A percentile compares a stretch with the other conserved stretches of the same genome.
Evolutionary conservation across 305 asterid species (phyloP).

Genomic region (Fraxinus paxiana): DNA sequence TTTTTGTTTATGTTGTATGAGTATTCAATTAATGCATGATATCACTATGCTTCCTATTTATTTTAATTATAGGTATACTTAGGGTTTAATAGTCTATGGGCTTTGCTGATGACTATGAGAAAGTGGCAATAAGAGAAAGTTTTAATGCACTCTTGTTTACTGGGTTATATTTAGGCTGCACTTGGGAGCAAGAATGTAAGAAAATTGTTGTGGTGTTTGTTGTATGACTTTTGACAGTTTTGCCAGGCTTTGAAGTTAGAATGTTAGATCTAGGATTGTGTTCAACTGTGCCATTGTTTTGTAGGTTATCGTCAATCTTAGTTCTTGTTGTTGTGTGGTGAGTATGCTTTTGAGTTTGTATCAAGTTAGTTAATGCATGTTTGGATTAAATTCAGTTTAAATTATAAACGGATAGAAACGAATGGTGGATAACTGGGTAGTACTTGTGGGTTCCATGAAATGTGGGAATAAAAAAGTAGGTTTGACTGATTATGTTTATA

Average conservation of each 20-base stretch:
- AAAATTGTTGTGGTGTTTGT: neutral
- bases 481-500: neutral
- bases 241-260: neutral
- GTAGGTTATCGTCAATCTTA: neutral
- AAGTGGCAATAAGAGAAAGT: neutral
- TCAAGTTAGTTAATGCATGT: neutral
- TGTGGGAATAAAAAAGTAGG: neutral
- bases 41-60: neutral
- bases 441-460: neutral
- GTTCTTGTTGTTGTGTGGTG: neutral
- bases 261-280: neutral
- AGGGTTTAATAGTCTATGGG: neutral
- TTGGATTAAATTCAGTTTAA: neutral
- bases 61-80: neutral
- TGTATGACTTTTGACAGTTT: neutral
- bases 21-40: neutral
- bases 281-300: neutral
- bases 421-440: neutral
- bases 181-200: neutral
- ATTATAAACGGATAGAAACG: neutral
- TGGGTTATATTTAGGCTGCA: neutral
- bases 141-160: neutral
- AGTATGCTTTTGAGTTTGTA: neutral
- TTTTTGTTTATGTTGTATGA: neutral
- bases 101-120: neutral